Percentiles rank a stretch among this genome's conserved stretches.
Conservation (phyloP, 148 eudicot species). For the Cornus suecica region DNA sequence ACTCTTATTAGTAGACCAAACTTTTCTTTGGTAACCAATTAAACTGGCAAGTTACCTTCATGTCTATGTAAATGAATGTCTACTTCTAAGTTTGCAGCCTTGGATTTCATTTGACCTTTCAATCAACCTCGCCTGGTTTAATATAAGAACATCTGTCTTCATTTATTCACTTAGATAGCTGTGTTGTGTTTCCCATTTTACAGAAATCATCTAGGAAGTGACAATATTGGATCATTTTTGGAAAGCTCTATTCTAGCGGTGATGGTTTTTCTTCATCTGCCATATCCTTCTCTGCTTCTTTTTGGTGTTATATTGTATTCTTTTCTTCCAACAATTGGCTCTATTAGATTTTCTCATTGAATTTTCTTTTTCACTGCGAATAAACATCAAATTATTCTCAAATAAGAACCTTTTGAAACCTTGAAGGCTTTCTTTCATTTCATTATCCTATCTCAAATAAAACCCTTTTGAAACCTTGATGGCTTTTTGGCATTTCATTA, state of each 20-base stretch:
- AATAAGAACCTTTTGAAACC: too few species aligned
- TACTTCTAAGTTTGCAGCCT: neutral
- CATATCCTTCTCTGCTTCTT: neutral
- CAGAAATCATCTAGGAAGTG: neutral
- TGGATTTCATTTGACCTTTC: neutral
- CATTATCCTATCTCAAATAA: neutral
- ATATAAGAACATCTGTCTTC: neutral
- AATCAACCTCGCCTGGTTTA: neutral
- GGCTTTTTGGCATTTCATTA: neutral
- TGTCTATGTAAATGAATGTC: neutral
- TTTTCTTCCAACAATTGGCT: too few species aligned
- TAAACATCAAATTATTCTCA: neutral
- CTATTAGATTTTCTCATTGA: too few species aligned
- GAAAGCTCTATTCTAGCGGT: neutral
- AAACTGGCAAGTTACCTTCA: neutral
- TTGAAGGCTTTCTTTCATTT: neutral
- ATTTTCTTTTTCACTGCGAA: neutral
- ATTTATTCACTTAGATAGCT: neutral
- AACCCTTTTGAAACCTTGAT: neutral
- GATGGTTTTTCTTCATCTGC: neutral
- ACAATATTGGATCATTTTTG: neutral
- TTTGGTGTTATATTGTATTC: too few species aligned
- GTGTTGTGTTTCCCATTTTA: neutral
- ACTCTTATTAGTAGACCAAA: neutral
- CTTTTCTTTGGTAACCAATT: neutral